phyloP scores from a whole-genome alignment of 2,329 filamentous ascomycete genomes.

The Coleophoma cylindrospora region DNA sequence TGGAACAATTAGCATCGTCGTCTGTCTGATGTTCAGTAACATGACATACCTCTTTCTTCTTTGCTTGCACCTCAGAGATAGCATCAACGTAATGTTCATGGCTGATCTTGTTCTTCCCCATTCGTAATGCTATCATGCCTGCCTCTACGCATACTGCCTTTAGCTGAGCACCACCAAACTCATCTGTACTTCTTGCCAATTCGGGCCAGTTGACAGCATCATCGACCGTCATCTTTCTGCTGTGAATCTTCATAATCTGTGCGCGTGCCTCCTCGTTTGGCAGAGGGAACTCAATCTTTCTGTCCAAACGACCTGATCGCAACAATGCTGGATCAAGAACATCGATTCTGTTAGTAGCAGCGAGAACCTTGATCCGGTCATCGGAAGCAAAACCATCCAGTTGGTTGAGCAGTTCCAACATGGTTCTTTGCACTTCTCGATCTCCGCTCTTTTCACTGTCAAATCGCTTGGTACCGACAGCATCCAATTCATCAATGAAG shows the following conservation, averaged over 20 bases:
- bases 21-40: slow-evolving; percentile 6
- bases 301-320: slow-evolving; percentile 85
- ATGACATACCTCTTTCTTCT: slow-evolving; percentile 77
- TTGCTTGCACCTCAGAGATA: slow-evolving; percentile 88
- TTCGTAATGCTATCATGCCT: slow-evolving; percentile 95
- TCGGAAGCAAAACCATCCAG: slow-evolving; percentile 96
- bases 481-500: slow-evolving; percentile 98
- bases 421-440: slow-evolving; percentile 95
- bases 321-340: slow-evolving; percentile 89
- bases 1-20: background rate
- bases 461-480: slow-evolving; percentile 98
- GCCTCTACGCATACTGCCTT: slow-evolving; percentile 99
- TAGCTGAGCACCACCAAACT: slow-evolving; percentile 95
- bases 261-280: slow-evolving; percentile 97
- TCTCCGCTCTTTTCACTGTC: slow-evolving; percentile 98
- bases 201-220: slow-evolving; percentile 93
- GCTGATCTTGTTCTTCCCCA: slow-evolving; percentile 91
- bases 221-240: slow-evolving; percentile 96
- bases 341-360: slow-evolving; percentile 91
- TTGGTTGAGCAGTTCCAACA: slow-evolving; percentile 98
- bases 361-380: slow-evolving; percentile 93
- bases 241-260: slow-evolving; percentile 96
- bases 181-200: slow-evolving; percentile 91
- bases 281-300: slow-evolving; percentile 97
- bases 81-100: slow-evolving; percentile 99